These are phyloP conservation scores for Stentor coeruleus DNA, from an alignment of 73 alveolate genomes.

Conservation along the genomic window DNA sequence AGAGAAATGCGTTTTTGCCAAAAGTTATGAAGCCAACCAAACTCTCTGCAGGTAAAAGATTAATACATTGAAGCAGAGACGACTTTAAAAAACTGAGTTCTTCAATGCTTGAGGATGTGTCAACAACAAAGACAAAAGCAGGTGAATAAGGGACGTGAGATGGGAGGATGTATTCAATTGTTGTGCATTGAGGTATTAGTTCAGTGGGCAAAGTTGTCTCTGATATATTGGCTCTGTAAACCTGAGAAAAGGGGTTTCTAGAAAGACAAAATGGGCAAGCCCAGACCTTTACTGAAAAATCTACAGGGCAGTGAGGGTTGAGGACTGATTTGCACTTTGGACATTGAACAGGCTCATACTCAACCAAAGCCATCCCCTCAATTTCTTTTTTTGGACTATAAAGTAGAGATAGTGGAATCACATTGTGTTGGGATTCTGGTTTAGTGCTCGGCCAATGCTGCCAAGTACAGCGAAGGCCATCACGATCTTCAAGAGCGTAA, in stretches of 20 bases:
- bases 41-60: conserved; percentile 96
- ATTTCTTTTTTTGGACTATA: conserved; percentile 88
- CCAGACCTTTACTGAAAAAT: conserved; percentile 97
- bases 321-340: conserved; percentile 89
- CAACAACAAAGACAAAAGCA: conserved; percentile 89
- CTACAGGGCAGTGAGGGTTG: conserved; percentile 95
- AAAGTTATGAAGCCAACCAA: conserved; percentile 97
- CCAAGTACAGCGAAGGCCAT: conserved; percentile 96
- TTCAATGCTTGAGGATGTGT: conserved; percentile 87
- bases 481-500: conserved; percentile 60
- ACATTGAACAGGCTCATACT: conserved; percentile 96
- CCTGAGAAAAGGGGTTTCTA: conserved; percentile 95
- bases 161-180: conserved; percentile 95
- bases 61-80: conserved; percentile 75
- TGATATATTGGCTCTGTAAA: conserved; percentile 94
- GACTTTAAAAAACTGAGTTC: conserved; percentile 98
- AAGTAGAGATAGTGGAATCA: conserved; percentile 94
- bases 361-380: conserved; percentile 92
- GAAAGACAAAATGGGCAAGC: conserved; percentile 92
- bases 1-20: conserved; percentile 94
- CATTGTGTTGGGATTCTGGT: conserved; percentile 82
- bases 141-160: conserved; percentile 70
- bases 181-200: conserved; percentile 71
- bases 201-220: conserved; percentile 92
- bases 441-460: conserved; percentile 87